phyloP scores from a whole-genome alignment of 345 rosid species.

The Durio zibethinus region DNA sequence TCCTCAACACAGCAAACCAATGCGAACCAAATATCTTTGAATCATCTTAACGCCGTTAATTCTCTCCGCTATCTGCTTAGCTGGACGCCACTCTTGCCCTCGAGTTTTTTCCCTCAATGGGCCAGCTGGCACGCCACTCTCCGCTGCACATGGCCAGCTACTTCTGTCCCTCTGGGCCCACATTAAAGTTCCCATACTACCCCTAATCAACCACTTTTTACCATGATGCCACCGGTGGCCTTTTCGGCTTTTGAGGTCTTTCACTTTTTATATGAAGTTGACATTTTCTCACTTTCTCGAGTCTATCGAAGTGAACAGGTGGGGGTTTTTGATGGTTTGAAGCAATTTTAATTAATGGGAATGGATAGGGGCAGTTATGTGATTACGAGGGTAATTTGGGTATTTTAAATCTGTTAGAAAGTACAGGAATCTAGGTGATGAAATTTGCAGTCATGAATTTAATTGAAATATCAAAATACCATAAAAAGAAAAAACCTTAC shows the following conservation, averaged over 20 bases:
- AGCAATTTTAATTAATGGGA: constrained; percentile 1
- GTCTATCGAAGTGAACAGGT: background rate
- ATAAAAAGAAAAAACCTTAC: background rate
- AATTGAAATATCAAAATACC: background rate
- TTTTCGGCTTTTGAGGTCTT: background rate
- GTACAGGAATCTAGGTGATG: constrained; percentile 30
- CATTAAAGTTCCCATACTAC: background rate
- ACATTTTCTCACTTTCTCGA: constrained; percentile 4
- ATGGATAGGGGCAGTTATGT: too few species aligned
- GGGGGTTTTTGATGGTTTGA: background rate
- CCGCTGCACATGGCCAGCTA: constrained; percentile 39
- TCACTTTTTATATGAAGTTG: background rate
- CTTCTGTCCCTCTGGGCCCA: constrained; percentile 7
- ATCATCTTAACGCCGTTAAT: constrained; percentile 2
- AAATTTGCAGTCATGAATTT: background rate
- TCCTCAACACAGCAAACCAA: background rate
- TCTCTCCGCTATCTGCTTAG: constrained; percentile 28
- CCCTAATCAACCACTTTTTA: background rate
- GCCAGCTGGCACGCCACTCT: constrained; percentile 36
- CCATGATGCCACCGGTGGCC: background rate
- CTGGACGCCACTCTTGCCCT: constrained; percentile 31
- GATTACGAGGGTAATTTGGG: background rate
- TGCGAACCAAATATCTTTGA: background rate
- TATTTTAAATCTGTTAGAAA: constrained; percentile 6
- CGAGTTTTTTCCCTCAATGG: constrained; percentile 9